phyloP scores from a whole-genome alignment of 306 rosid genomes.

The Quercus alba region DNA sequence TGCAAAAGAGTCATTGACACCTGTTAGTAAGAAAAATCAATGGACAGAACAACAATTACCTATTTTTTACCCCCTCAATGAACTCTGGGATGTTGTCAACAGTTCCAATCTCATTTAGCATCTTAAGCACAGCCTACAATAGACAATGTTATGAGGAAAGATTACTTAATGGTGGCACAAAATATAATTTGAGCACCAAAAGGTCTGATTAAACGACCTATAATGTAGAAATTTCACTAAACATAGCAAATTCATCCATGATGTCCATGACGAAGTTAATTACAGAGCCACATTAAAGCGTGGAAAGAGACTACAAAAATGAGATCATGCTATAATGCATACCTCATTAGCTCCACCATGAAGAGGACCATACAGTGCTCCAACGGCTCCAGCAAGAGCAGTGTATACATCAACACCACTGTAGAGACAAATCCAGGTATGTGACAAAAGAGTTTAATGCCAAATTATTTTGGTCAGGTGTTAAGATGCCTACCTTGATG shows the following conservation, averaged over 20 bases:
- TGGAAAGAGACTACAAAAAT: neutral
- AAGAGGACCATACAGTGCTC: conserved; percentile 91
- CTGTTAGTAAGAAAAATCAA: neutral
- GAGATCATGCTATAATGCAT: neutral
- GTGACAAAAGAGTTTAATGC: conserved; percentile 1
- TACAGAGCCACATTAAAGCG: neutral
- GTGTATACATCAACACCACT: conserved; percentile 93
- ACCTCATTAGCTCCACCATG: conserved; percentile 97
- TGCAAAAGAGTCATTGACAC: neutral
- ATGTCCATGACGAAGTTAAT: neutral
- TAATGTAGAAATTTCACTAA: neutral
- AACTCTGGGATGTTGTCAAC: conserved; percentile 81
- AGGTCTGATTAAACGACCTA: neutral
- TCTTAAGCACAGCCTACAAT: conserved; percentile 77
- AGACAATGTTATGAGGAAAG: conserved; percentile 20
- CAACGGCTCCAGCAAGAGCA: conserved; percentile 85
- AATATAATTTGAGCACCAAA: neutral
- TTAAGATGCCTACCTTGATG: conserved; percentile 62
- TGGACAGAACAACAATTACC: conserved; percentile 31
- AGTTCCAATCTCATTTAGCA: conserved; percentile 80
- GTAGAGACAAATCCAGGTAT: conserved; percentile 18
- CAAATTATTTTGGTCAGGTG: conserved; percentile 4
- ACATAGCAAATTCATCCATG: neutral
- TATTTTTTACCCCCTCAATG: conserved; percentile 88
- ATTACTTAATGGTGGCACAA: neutral